Base-by-base conservation (phyloP, 2,329 filamentous ascomycete species). In the Fusarium nelsonii region DNA sequence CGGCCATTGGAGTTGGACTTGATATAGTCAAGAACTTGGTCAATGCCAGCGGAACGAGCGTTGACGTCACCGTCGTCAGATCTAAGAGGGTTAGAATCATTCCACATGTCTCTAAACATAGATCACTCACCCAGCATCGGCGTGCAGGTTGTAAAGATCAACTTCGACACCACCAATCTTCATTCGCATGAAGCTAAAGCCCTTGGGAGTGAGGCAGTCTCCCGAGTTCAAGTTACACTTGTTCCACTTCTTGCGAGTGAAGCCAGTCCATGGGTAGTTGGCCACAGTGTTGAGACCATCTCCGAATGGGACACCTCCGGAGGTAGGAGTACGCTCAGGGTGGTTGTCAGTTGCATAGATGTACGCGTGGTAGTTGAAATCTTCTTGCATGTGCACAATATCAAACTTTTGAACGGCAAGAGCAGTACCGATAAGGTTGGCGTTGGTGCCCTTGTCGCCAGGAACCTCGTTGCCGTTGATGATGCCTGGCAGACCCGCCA, bases 181-280 rank as follows among this genome's bases (percentile, higher is more conserved):
- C 40, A 85, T 77, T 14, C 88, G 84, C 88, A 91, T 90, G 48
- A 88, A 88, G 1, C 88, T 91, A 76, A 91, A 91, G 15, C 90
- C 90, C 77, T 92, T 92, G 23, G 88, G 90, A 1, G 89, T 91
- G 65, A 91, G 78, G 74, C 90, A 91, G 75, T 92, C 90, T 1
- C 82, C 83, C 1, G 85, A 87, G 36, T 83, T 83, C 72, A 87
- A 76, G 60, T 85, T 87, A 78, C 89, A 91, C 4, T 75, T 80
- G 26, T 81, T 76, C 88, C 90, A 92, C 72, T 88, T 87, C 49
- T 84, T 78, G 15, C 89, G 85, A 43, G 81, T 78, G 68, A 88
- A 87, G 3, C 48, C 44, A 64, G 85, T 76, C 82, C 84, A 91
- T 65, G 83, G 74, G 68, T 83, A 87, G 72, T 87, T 88, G 65